Evolutionary conservation across 306 rosid species (phyloP).

Genomic region (Gleditsia sinensis): DNA sequence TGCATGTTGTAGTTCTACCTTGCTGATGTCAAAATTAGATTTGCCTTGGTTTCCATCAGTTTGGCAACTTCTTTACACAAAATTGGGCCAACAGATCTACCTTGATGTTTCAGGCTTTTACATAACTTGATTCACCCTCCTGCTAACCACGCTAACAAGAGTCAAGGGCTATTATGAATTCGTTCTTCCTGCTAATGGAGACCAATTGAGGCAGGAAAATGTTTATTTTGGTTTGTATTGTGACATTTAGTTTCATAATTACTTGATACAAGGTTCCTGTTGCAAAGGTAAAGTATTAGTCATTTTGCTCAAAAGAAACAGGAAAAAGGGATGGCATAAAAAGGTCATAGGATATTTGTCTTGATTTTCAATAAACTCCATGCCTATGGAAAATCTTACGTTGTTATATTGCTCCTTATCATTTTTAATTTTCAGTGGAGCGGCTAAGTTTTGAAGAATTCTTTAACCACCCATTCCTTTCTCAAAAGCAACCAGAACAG

Average conservation of each 20-base stretch:
- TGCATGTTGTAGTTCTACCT: conserved; percentile 25
- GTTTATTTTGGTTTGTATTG: conserved; percentile 31
- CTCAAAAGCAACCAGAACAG: conserved; percentile 52
- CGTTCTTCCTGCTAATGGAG: conserved; percentile 34
- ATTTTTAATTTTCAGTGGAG: conserved; percentile 70
- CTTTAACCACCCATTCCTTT: conserved; percentile 79
- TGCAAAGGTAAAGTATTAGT: conserved; percentile 27
- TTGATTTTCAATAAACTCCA: conserved; percentile 5
- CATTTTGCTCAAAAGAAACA: neutral
- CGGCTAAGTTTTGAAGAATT: conserved; percentile 88
- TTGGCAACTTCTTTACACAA: conserved; percentile 11
- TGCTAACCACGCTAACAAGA: conserved; percentile 33
- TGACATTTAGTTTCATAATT: conserved; percentile 30
- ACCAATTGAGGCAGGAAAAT: conserved; percentile 28
- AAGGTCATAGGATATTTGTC: conserved; percentile 21
- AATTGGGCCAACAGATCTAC: conserved; percentile 33
- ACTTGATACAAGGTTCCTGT: conserved; percentile 24
- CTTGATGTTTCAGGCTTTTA: conserved; percentile 38
- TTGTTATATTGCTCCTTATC: conserved; percentile 22
- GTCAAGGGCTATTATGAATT: conserved; percentile 10
- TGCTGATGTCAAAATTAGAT: conserved; percentile 25
- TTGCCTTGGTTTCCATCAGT: conserved; percentile 27
- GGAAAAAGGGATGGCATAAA: conserved; percentile 3
- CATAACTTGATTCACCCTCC: conserved; percentile 29
- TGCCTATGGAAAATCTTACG: neutral